Evolutionary conservation across 2,329 filamentous ascomycete species (phyloP).

Genomic region (Cryphonectria japonica): DNA sequence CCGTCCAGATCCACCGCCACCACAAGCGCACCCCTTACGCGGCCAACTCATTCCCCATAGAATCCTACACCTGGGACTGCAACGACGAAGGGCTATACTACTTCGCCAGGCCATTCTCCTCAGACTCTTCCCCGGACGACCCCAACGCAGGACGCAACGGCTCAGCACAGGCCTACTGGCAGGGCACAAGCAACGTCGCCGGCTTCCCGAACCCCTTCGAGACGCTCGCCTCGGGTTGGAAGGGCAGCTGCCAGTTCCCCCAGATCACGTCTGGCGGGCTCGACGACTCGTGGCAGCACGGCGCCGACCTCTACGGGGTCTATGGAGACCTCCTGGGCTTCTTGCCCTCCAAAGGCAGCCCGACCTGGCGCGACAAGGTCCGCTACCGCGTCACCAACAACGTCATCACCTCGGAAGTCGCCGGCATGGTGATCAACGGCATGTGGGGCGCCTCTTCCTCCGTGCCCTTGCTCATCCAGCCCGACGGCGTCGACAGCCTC

Average conservation of each 20-base stretch:
- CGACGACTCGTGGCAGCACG: constrained; percentile 74
- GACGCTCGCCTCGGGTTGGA: constrained; percentile 62
- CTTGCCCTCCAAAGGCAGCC: constrained; percentile 55
- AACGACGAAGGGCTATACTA: constrained; percentile 71
- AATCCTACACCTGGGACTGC: constrained; percentile 75
- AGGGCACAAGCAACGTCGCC: constrained; percentile 57
- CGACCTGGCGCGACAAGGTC: constrained; percentile 50
- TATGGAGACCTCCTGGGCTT: constrained; percentile 73
- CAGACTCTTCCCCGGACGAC: constrained; percentile 24
- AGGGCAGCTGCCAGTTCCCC: constrained; percentile 77
- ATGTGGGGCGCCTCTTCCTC: constrained; percentile 60
- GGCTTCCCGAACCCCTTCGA: constrained; percentile 61
- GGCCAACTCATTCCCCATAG: constrained; percentile 74
- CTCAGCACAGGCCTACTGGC: constrained; percentile 67
- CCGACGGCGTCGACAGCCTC: constrained; percentile 68
- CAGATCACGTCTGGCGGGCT: constrained; percentile 76
- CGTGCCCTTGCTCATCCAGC: constrained; percentile 54
- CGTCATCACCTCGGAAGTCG: constrained; percentile 80
- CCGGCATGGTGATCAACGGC: constrained; percentile 72
- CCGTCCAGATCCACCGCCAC: constrained; percentile 71
- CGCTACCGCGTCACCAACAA: constrained; percentile 79
- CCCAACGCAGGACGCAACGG: constrained; percentile 19
- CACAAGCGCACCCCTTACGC: constrained; percentile 85
- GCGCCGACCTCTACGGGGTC: constrained; percentile 74
- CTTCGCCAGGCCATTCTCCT: constrained; percentile 61